Conservation (phyloP, 1,284 basidiomycete species). For the Tilletia horrida region DNA sequence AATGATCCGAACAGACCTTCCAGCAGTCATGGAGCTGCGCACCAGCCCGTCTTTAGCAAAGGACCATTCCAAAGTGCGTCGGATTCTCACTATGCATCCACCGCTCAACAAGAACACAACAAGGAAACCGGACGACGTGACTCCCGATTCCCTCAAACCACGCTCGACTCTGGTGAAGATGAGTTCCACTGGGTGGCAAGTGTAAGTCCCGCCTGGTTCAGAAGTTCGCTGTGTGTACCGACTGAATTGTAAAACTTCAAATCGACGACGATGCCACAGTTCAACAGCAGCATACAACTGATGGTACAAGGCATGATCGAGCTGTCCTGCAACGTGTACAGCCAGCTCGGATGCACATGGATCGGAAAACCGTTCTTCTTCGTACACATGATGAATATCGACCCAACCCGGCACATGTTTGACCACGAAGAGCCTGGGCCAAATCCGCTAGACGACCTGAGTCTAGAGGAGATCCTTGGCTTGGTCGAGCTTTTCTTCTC, state of each 20-base stretch:
- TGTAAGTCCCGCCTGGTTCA: background rate
- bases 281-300: background rate
- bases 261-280: background rate
- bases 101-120: background rate
- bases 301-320: conserved; percentile 15
- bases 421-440: background rate
- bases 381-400: conserved; percentile 8
- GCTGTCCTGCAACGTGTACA: conserved; percentile 12
- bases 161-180: background rate
- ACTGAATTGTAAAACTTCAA: too few species aligned
- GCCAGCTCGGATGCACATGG: conserved; percentile 11
- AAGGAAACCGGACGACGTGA: too few species aligned
- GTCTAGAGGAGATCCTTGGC: background rate
- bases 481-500: conserved; percentile 14
- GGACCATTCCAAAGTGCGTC: too few species aligned
- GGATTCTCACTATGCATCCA: background rate
- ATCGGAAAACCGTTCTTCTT: conserved; percentile 17
- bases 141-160: conserved; percentile 10
- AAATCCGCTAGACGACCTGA: conserved; percentile 13
- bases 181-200: conserved; percentile 11
- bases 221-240: background rate
- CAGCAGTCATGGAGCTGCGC: background rate
- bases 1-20: background rate
- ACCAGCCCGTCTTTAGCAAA: background rate
- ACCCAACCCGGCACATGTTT: conserved; percentile 12